phyloP scores from a whole-genome alignment of 306 rosid genomes.

The Begonia loranthoides region DNA sequence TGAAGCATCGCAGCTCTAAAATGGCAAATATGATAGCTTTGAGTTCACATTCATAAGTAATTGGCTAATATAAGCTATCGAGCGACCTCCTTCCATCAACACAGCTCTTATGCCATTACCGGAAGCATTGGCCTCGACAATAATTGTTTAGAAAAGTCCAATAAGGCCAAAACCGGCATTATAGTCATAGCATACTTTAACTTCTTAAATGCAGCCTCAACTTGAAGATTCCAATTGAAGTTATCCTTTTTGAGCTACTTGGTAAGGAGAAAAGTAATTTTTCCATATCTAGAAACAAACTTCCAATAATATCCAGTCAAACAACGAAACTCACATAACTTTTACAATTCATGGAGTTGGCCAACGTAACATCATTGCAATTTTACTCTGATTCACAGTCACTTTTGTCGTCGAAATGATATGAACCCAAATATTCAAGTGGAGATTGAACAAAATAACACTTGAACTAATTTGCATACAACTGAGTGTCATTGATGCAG shows the following conservation, averaged over 20 bases:
- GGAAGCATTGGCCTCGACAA: background rate
- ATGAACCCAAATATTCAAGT: constrained; percentile 2
- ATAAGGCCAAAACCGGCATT: background rate
- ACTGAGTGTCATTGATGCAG: rapidly evolving
- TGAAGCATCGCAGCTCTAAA: too few relatives aligned
- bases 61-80: background rate
- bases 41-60: too few relatives aligned
- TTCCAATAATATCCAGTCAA: background rate
- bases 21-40: too few relatives aligned
- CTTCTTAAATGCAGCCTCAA: background rate
- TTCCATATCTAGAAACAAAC: background rate
- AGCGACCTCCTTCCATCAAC: background rate
- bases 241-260: too few relatives aligned
- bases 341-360: background rate
- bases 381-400: background rate
- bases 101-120: background rate
- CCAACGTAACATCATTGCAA: background rate
- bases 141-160: background rate
- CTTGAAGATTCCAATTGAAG: background rate
- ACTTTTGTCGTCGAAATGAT: background rate
- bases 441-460: background rate
- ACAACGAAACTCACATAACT: background rate
- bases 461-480: background rate
- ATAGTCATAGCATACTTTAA: background rate
- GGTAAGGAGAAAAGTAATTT: background rate